Base-by-base conservation (phyloP, 257 asterid species). In the Solanum sitiens region DNA sequence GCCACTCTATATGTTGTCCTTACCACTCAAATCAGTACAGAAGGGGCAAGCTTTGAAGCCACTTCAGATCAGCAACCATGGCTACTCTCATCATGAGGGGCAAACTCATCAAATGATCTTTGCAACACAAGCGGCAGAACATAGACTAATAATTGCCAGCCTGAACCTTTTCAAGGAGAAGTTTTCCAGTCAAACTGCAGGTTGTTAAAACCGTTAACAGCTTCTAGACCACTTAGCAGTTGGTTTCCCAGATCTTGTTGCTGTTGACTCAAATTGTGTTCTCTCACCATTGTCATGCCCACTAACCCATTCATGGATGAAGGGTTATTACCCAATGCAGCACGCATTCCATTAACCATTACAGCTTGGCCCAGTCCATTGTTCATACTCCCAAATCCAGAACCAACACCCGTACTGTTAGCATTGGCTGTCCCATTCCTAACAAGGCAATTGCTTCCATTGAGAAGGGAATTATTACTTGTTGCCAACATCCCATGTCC, bases 171-270 rank as follows among this genome's bases (percentile, higher is more conserved):
- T 93, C 90, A 95, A 3, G 98, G 96, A 86, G 99, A 97, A 23
- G 93, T 23, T 88, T 97, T 94, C 98, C 98, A 97, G 87, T 97
- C 98, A 80, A 95, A 97, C 80, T 94, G 99, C 91, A 95, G 97
- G 91, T 93, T 93, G 88, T 94, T 95, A 50, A 89, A 97, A 73
- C 98, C 98, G 71, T 94, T 93, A 63, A 91, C 95, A 27, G 98
- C 95, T 87, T 98, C 99, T 56, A 94, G 92, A 68, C 98, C 95
- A 87, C 90, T 91, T 67, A 93, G 94, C 90, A 93, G 87, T 77
- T 94, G 98, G 90, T 91, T 94, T 70, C 98, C 93, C 92, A 94
- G 16, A 88, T 94, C 96, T 86, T 92, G 95, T 76, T 92, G 98
- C 76, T 93, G 95, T 65, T 93, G 93, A 87, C 89, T 93, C 94